These are phyloP conservation scores for Cercospora berteroae DNA, from an alignment of 2,329 filamentous ascomycete genomes.

Conservation along the genomic window DNA sequence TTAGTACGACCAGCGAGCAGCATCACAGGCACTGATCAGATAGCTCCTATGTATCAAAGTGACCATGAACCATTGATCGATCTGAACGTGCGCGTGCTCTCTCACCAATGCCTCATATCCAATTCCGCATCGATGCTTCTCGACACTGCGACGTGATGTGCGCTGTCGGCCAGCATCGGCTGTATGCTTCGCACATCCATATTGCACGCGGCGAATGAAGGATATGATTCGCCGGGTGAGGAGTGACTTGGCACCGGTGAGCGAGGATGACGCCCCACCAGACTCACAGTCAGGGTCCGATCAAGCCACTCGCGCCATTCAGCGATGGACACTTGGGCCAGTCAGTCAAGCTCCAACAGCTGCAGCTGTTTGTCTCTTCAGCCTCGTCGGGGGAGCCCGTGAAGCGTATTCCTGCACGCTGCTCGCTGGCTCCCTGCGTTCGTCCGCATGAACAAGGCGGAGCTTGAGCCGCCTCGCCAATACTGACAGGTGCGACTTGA, in stretches of 20 bases:
- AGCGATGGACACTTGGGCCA: background rate
- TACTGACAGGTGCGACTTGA: background rate
- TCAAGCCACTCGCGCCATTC: background rate
- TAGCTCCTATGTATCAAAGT: no score
- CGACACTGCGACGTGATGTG: background rate
- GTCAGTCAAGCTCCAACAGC: background rate
- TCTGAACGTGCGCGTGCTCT: background rate
- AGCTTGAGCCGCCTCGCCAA: background rate
- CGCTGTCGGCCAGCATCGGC: background rate
- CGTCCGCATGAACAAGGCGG: constrained; percentile 7
- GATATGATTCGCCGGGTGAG: background rate
- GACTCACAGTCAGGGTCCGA: background rate
- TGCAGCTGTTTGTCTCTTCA: background rate
- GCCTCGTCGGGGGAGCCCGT: background rate
- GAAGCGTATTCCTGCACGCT: background rate
- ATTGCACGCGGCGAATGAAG: background rate
- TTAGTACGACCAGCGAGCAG: background rate
- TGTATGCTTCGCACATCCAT: background rate
- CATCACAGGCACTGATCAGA: no score
- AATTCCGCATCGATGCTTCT: background rate
- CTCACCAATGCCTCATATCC: background rate
- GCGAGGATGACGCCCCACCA: background rate
- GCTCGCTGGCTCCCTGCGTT: background rate
- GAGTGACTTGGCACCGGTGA: background rate
- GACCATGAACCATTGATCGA: background rate